Evolutionary conservation across 768 basidiomycete genomes (phyloP), one percentile per base, ranked within the genome.

Genomic region (Auricularia sp.): DNA sequence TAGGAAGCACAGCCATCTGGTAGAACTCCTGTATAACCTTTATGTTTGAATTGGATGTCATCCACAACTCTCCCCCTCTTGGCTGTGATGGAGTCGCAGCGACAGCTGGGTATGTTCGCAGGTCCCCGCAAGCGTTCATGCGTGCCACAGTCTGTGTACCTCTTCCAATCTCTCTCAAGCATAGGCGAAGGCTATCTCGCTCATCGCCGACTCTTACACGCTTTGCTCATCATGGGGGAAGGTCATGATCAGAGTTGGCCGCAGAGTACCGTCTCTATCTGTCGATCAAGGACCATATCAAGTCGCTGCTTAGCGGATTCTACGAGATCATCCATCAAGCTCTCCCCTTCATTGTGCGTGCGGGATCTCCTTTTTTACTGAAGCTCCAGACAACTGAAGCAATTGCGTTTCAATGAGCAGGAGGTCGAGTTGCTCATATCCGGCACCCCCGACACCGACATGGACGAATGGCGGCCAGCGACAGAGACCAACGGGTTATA

Each of bases 301-400:
- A 94, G 75, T 88, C 89, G 63, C 81, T 98, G 61, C 83, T 92
- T 1, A 82, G 82, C 62, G 97, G 97, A 1, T 97, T 99, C 79
- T 94, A 96, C 75, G 96, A 98, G 76, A 92, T 99, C 74, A 93
- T 98, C 67, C 97, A 97, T 16, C 94, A 95, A 75, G 93, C 97
- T 62, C 83, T 99, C 61, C 86, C 99, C 65, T 84, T 90, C 13
- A 98, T 99, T 71, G 92, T 92, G 72, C 70, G 92, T 80, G 18
- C 34, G 21, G 36, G 24, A 24, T 24, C 24, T 24, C 24, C 35
- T 42, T 36, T 64, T 39, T 36, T 47, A 44, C 5, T 54, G 54
- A 18, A 33, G 70, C 65, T 64, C 63, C 68, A 11, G 71, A 71
- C 65, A 67, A 75, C 47, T 6, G 18, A 39, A 39, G 13, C 13